Evolutionary conservation across 768 basidiomycete species (phyloP).

Genomic region (Lentinula lateritia): DNA sequence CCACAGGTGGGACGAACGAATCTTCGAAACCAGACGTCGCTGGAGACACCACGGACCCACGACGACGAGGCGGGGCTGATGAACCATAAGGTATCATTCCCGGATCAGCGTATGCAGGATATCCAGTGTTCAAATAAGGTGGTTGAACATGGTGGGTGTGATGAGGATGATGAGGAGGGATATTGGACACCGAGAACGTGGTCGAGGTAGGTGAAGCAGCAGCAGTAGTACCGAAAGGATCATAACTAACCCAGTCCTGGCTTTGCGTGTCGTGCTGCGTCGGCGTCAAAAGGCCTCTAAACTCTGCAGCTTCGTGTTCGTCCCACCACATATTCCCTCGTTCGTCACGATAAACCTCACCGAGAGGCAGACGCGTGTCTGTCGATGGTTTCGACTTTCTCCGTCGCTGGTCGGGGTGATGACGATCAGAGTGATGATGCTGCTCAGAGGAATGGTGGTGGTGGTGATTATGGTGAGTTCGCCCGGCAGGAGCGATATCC

Average conservation of each 20-base stretch:
- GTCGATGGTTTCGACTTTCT: background rate
- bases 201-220: background rate
- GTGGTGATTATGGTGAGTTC: background rate
- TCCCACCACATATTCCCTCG: conserved; percentile 40
- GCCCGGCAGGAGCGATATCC: conserved; percentile 10
- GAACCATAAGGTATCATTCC: background rate
- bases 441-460: background rate
- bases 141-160: no score
- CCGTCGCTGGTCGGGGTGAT: background rate
- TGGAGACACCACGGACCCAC: background rate
- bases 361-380: conserved; percentile 11
- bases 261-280: background rate
- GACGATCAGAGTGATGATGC: background rate
- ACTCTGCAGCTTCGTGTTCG: conserved; percentile 40
- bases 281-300: conserved; percentile 28
- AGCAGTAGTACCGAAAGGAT: background rate
- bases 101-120: background rate
- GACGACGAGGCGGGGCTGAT: background rate
- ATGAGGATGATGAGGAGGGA: background rate
- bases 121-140: background rate
- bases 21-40: background rate
- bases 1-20: background rate
- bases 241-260: background rate
- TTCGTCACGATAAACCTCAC: conserved; percentile 32
- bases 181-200: background rate